phyloP scores from a whole-genome alignment of 179 eudicot species.

The Silene noctiflora region DNA sequence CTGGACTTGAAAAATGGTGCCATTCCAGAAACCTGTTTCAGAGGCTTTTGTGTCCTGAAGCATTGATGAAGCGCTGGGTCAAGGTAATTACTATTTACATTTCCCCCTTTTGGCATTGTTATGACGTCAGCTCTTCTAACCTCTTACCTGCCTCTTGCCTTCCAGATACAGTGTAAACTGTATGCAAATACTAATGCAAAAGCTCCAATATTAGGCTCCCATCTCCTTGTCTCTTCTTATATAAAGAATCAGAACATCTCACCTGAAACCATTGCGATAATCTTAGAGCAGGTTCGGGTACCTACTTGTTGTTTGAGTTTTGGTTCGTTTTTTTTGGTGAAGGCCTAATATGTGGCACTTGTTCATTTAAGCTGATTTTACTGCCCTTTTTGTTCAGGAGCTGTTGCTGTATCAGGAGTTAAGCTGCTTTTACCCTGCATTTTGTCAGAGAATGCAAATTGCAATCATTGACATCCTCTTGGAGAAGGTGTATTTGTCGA shows the following conservation, averaged over 20 bases:
- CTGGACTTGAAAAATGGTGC: constrained; percentile 70
- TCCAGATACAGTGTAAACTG: constrained; percentile 57
- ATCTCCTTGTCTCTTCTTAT: constrained; percentile 33
- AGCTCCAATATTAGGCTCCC: constrained; percentile 44
- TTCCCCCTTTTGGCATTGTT: constrained; percentile 9
- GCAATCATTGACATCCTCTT: constrained; percentile 54
- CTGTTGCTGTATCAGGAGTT: constrained; percentile 59
- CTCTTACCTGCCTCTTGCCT: constrained; percentile 25
- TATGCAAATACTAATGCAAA: constrained; percentile 32
- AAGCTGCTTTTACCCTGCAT: constrained; percentile 42
- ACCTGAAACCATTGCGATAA: constrained; percentile 38
- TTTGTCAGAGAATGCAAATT: constrained; percentile 63
- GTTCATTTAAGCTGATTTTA: constrained; percentile 2
- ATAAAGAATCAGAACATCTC: constrained; percentile 30
- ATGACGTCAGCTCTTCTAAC: background rate
- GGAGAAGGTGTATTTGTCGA: constrained; percentile 47
- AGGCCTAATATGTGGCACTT: background rate
- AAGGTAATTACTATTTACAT: constrained; percentile 49
- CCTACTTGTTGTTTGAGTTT: background rate
- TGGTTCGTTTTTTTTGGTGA: background rate
- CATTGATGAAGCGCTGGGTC: constrained; percentile 74
- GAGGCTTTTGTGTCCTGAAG: constrained; percentile 52
- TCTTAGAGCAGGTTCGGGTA: constrained; percentile 73
- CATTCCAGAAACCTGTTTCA: constrained; percentile 43
- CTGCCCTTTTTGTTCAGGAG: constrained; percentile 49